Percentiles rank a stretch among this genome's conserved stretches.
Evolutionary conservation across 1,284 basidiomycete species (phyloP).

Genomic region (Marasmius sp.): DNA sequence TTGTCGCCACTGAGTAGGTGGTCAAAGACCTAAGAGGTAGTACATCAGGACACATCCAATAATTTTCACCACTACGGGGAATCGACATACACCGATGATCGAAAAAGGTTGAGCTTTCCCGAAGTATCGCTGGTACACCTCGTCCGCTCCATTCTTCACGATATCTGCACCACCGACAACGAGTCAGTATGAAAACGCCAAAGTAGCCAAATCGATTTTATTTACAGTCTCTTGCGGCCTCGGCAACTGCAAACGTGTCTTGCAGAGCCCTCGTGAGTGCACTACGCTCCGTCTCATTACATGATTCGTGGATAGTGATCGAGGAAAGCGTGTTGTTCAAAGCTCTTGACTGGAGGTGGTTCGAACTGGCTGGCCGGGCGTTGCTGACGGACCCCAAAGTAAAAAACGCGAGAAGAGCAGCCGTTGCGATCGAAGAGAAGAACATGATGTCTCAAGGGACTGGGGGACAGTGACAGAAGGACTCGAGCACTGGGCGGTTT

Average conservation of each 20-base stretch:
- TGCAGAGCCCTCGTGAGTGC: slow-evolving; percentile 6
- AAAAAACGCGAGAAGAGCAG: not conserved
- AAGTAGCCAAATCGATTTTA: not conserved
- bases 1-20: slow-evolving; percentile 8
- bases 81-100: slow-evolving; percentile 3
- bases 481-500: too few species aligned
- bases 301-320: slow-evolving; percentile 9
- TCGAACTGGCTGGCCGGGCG: not conserved
- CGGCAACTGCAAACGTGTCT: slow-evolving; percentile 6
- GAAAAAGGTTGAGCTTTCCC: slow-evolving; percentile 4
- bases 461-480: too few species aligned
- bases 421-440: not conserved
- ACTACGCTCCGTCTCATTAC: slow-evolving; percentile 7
- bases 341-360: not conserved
- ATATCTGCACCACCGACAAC: not conserved
- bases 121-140: slow-evolving; percentile 8
- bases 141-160: not conserved
- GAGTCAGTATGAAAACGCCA: not conserved
- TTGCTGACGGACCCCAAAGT: not conserved
- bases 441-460: too few species aligned
- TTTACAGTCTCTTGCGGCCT: slow-evolving; percentile 5
- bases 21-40: not conserved
- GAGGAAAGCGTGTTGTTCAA: slow-evolving; percentile 1
- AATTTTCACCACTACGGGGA: not conserved
- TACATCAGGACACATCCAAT: not conserved